Base-by-base conservation (phyloP, 139 green algal species). In the Picochlorum sp. region DNA sequence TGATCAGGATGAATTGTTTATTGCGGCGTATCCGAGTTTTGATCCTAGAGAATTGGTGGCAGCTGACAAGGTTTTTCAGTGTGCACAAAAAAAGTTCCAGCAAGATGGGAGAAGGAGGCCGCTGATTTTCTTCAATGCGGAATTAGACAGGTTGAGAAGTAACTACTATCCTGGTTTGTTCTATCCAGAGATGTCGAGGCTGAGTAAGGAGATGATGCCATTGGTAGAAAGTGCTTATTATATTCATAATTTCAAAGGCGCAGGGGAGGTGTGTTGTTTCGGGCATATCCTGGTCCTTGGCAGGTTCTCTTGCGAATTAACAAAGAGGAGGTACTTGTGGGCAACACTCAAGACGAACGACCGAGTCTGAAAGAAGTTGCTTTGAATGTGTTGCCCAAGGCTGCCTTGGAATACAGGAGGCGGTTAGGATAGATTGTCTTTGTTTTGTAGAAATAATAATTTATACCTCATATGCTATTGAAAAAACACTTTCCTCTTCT, bases 181-280 rank as follows among this genome's bases (percentile, higher is more conserved):
- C 58, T 96, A 91, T 67, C 85, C 83, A 2, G 90, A 94, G 62
- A 74, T 96, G 28, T 77, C 55, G 13, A 38, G 57, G 49, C 30
- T 76, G 13, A 50, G 61, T 26, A 71, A 68, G 13, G 37, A 59
- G 0, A 49, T 91, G 37, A 28, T 95, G 3, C 87, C 87, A 0
- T 4, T 71, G 1, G 81, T 86, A 24, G 67, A 81, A 52, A 55
- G 71, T 9, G 83, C 77, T 0, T 95, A 86, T 65, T 95, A 95
- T 76, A 83, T 95, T 10, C 85, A 91, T 74, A 95, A 95, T 69
- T 94, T 95, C 77, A 95, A 95, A 72, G 87, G 87, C 21, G n/a
- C 60, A 26, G 23, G 24, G 56, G 70, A 72, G 84, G 78, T 32
- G 76, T 60, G 1, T 72, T 94, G 38, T 94, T 88, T 64, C 73